A percentile compares a stretch with the other conserved stretches of the same genome.
Evolutionary conservation across 2,329 filamentous ascomycete species (phyloP).

Genomic region (Escovopsis sp.): DNA sequence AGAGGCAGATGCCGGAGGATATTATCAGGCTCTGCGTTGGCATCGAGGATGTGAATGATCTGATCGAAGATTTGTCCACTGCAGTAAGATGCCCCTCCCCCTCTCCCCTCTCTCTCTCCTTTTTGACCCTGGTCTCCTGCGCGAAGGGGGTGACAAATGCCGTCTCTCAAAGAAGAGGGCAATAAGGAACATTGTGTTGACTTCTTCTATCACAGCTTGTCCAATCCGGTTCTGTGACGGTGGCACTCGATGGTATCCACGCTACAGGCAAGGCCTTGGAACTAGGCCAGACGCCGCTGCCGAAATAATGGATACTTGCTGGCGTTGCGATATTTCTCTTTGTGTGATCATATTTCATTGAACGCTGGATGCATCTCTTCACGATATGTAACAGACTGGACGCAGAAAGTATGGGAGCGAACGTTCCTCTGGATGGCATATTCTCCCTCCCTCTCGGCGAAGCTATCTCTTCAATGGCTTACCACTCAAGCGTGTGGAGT

Average conservation of each 20-base stretch:
- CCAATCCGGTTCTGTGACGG: constrained; percentile 80
- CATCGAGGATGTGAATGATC: constrained; percentile 81
- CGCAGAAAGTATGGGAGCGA: too few relatives aligned
- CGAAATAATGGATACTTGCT: background rate
- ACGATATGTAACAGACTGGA: too few relatives aligned
- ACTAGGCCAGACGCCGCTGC: constrained; percentile 4
- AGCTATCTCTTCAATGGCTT: too few relatives aligned
- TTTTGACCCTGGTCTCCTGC: too few relatives aligned
- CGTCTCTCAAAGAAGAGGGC: too few relatives aligned
- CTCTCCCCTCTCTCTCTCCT: background rate
- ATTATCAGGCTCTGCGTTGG: constrained; percentile 91
- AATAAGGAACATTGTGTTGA: background rate
- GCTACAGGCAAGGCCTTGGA: constrained; percentile 31
- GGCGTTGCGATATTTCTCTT: too few relatives aligned
- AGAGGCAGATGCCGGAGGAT: constrained; percentile 89
- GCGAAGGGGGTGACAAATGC: too few relatives aligned
- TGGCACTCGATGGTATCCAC: constrained; percentile 70
- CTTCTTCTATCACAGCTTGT: constrained; percentile 59
- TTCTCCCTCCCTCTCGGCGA: too few relatives aligned
- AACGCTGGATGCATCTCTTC: too few relatives aligned
- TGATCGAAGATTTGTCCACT: constrained; percentile 82
- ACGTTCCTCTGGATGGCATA: too few relatives aligned
- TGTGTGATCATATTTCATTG: too few relatives aligned
- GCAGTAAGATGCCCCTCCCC: constrained; percentile 50
- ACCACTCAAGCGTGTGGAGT: too few relatives aligned